phyloP scores from a whole-genome alignment of 2,329 filamentous ascomycete species.

The Microdochium nivale region DNA sequence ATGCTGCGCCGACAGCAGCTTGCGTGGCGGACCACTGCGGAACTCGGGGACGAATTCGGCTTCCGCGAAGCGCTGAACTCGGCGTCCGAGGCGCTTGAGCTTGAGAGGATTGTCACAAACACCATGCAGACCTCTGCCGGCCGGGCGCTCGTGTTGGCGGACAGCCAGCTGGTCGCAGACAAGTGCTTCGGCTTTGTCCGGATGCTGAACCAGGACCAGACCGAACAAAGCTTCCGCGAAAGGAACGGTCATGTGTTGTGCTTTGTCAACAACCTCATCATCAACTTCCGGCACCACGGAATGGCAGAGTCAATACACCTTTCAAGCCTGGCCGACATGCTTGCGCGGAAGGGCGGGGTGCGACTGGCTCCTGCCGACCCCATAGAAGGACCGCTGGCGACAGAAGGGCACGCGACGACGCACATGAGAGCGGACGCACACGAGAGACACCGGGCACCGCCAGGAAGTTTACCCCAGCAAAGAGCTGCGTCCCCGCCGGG shows the following conservation, averaged over 20 bases:
- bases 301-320: background rate
- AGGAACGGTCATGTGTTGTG: slow-evolving; percentile 14
- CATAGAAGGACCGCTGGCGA: background rate
- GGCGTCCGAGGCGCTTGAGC: background rate
- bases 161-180: background rate
- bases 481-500: too few species aligned
- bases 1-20: slow-evolving; percentile 15
- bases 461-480: too few species aligned
- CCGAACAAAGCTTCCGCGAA: slow-evolving; percentile 7
- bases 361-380: background rate
- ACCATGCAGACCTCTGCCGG: background rate
- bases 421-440: background rate
- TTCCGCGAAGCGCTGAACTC: slow-evolving; percentile 5
- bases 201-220: background rate
- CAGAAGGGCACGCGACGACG: background rate
- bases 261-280: slow-evolving; percentile 31
- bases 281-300: slow-evolving; percentile 15
- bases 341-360: background rate
- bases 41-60: background rate
- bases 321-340: background rate
- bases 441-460: background rate
- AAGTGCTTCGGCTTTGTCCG: slow-evolving; percentile 4
- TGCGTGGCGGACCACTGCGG: background rate
- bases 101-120: background rate
- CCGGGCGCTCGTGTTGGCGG: background rate